Evolutionary conservation across 2,329 filamentous ascomycete genomes (phyloP).

Genomic region (Phaeosphaeriaceae sp.): DNA sequence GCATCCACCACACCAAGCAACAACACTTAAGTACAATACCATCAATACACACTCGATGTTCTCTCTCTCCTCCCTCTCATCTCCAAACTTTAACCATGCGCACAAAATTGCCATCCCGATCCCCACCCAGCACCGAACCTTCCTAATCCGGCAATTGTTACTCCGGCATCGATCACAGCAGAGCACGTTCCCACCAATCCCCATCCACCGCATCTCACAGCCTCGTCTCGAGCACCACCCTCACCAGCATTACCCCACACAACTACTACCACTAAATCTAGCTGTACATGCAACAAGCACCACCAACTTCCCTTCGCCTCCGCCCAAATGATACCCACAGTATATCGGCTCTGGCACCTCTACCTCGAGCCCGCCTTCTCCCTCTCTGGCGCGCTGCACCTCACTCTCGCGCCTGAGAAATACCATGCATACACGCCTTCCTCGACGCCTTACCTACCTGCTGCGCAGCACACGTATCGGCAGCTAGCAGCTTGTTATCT

Average conservation of each 20-base stretch:
- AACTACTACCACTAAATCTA: too few relatives aligned
- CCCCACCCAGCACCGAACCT: not conserved
- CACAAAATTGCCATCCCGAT: not conserved
- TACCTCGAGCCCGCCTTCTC: constrained; percentile 68
- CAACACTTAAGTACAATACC: too few relatives aligned
- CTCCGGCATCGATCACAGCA: not conserved
- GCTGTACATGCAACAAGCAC: too few relatives aligned
- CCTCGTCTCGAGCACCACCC: not conserved
- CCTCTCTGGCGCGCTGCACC: constrained; percentile 60
- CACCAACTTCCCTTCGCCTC: too few relatives aligned
- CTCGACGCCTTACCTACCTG: constrained; percentile 51
- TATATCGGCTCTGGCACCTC: constrained; percentile 78
- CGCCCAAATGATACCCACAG: constrained; percentile 50
- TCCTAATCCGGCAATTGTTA: constrained; percentile 3
- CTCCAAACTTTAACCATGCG: not conserved
- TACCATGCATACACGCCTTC: constrained; percentile 70
- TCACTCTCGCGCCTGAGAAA: constrained; percentile 54
- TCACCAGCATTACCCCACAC: too few relatives aligned
- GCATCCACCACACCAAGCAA: not conserved
- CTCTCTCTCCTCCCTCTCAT: not conserved
- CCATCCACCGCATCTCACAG: not conserved
- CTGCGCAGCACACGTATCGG: constrained; percentile 65
- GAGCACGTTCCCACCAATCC: constrained; percentile 12
- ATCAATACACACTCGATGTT: not conserved
- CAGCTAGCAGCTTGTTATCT: constrained; percentile 81